Percentiles rank a stretch among this genome's conserved stretches.
phyloP scores from a whole-genome alignment of 2,329 filamentous ascomycete genomes.

The Epichloe sibirici region DNA sequence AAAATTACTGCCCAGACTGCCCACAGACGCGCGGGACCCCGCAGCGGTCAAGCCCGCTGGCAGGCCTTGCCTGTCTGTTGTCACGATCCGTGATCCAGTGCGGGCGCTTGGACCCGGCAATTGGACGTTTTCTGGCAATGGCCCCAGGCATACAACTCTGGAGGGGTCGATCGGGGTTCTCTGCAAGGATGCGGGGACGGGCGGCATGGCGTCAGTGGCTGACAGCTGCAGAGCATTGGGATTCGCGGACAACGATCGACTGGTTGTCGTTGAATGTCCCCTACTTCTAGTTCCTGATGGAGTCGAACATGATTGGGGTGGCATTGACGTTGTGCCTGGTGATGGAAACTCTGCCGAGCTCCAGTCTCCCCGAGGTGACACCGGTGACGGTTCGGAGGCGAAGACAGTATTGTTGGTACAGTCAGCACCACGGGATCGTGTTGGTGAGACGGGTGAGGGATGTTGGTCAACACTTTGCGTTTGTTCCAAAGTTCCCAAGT shows the following conservation, averaged over 20 bases:
- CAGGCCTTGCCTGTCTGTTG: constrained; percentile 3
- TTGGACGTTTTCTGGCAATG: constrained; percentile 35
- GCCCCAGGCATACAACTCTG: constrained; percentile 42
- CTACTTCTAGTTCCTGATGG: constrained; percentile 9
- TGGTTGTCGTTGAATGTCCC: constrained; percentile 4
- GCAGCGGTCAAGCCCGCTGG: constrained; percentile 4
- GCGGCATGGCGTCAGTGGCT: not conserved
- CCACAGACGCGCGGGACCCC: constrained; percentile 11
- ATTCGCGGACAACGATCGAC: constrained; percentile 7
- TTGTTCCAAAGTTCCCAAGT: constrained; percentile 5
- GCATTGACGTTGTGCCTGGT: constrained; percentile 24
- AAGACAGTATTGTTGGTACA: constrained; percentile 24
- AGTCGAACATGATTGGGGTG: constrained; percentile 10
- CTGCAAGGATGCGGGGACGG: constrained; percentile 22
- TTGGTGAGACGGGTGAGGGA: constrained; percentile 9
- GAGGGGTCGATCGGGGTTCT: constrained; percentile 39
- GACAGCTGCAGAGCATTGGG: not conserved
- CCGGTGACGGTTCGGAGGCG: constrained; percentile 33
- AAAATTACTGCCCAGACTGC: constrained; percentile 43
- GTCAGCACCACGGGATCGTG: constrained; percentile 11
- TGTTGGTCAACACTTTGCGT: constrained; percentile 9
- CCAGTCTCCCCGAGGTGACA: constrained; percentile 35
- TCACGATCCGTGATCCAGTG: constrained; percentile 5
- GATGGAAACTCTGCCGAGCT: constrained; percentile 29
- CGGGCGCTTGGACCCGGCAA: constrained; percentile 12